Evolutionary conservation across 73 alveolate genomes (phyloP).

Genomic region (Stentor coeruleus): DNA sequence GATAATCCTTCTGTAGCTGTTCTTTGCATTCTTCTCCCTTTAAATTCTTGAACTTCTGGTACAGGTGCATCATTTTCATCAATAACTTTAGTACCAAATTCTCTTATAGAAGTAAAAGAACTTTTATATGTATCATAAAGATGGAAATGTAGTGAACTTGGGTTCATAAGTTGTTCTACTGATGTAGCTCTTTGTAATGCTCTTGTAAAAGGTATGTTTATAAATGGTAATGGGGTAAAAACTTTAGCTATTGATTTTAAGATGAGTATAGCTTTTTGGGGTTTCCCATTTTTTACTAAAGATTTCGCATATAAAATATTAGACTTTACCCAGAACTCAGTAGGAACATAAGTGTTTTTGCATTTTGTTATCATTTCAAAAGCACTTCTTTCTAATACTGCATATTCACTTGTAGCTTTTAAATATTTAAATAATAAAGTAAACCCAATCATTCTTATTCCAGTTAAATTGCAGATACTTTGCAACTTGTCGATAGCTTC

Average conservation of each 20-base stretch:
- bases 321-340: background rate
- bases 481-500: background rate
- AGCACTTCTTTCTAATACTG: background rate
- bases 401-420: background rate
- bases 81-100: too few species aligned
- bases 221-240: background rate
- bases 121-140: background rate
- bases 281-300: background rate
- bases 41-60: background rate
- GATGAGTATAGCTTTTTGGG: background rate
- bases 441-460: background rate
- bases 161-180: background rate
- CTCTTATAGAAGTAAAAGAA: background rate
- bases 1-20: background rate
- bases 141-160: background rate
- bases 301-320: background rate
- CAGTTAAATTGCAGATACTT: background rate
- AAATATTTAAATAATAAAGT: background rate
- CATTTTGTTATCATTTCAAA: conserved; percentile 12
- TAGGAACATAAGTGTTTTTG: background rate
- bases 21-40: background rate
- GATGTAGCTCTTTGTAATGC: conserved; percentile 3
- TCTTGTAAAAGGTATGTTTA: background rate
- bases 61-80: background rate
- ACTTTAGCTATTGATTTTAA: conserved; percentile 1